Percentiles rank a stretch among this genome's conserved stretches.
These are phyloP conservation scores for Pseudophaeomoniella oleicola DNA, from an alignment of 2,329 filamentous ascomycete species.

Conservation along the genomic window DNA sequence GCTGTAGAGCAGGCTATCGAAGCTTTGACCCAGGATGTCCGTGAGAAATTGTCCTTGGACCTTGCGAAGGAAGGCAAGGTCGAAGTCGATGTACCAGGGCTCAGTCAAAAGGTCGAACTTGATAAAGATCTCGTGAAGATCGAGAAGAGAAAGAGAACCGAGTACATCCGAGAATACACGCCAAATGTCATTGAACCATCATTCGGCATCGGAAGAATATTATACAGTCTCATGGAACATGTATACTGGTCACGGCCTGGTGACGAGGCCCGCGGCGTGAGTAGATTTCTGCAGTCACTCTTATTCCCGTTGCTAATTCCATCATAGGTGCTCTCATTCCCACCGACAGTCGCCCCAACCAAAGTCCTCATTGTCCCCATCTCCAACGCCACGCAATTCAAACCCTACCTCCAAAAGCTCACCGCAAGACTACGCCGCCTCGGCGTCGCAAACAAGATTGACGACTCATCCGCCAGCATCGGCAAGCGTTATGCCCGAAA, in stretches of 20 bases:
- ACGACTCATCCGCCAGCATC: conserved; percentile 82
- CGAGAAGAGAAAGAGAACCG: conserved; percentile 66
- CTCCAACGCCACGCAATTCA: conserved; percentile 67
- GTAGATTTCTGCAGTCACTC: conserved; percentile 20
- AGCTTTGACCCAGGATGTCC: conserved; percentile 62
- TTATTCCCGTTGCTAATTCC: conserved; percentile 6
- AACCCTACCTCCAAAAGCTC: conserved; percentile 58
- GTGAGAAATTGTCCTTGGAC: conserved; percentile 63
- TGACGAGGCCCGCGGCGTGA: conserved; percentile 75
- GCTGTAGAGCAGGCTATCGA: conserved; percentile 67
- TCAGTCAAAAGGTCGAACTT: conserved; percentile 59
- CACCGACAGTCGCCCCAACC: conserved; percentile 70
- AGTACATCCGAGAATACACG: conserved; percentile 79
- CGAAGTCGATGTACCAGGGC: conserved; percentile 54
- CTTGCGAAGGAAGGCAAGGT: conserved; percentile 63
- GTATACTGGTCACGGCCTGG: conserved; percentile 81
- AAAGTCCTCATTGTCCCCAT: conserved; percentile 89
- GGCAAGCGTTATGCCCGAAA: conserved; percentile 91
- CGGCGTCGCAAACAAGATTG: conserved; percentile 70
- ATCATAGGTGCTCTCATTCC: conserved; percentile 55
- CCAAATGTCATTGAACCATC: conserved; percentile 96
- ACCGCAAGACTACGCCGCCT: conserved; percentile 61
- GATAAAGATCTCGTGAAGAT: conserved; percentile 67
- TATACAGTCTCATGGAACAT: conserved; percentile 90
- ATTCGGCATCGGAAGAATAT: conserved; percentile 88